Evolutionary conservation across 2,329 filamentous ascomycete genomes (phyloP).

Genomic region (Aureobasidium musti): DNA sequence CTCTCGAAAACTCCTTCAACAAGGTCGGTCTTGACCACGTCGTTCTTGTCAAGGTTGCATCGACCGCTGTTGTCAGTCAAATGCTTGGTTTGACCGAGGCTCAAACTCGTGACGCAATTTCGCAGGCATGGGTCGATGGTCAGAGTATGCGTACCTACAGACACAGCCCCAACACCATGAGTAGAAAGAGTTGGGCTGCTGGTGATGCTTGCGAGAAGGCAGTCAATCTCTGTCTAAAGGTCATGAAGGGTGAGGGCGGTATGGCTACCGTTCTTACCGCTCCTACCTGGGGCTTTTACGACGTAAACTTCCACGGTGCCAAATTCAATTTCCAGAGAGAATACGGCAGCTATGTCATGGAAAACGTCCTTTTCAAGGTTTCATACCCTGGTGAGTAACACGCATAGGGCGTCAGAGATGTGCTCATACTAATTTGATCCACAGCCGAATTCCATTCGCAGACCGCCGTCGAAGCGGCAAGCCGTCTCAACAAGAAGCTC

Average conservation of each 20-base stretch:
- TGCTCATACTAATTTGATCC: slow-evolving; percentile 32
- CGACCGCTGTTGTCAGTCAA: slow-evolving; percentile 89
- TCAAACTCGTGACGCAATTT: slow-evolving; percentile 93
- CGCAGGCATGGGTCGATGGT: slow-evolving; percentile 96
- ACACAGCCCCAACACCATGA: slow-evolving; percentile 99
- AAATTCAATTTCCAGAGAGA: slow-evolving; percentile 94
- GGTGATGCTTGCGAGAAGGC: slow-evolving; percentile 98
- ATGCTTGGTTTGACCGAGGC: slow-evolving; percentile 87
- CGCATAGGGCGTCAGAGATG: too few relatives aligned
- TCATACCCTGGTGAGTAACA: slow-evolving; percentile 80
- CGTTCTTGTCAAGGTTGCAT: slow-evolving; percentile 95
- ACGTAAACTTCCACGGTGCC: slow-evolving; percentile 94
- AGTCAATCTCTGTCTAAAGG: slow-evolving; percentile 96
- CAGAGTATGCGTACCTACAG: slow-evolving; percentile 96
- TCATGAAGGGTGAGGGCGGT: slow-evolving; percentile 89
- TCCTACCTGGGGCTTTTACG: slow-evolving; percentile 97
- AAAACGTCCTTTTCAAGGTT: slow-evolving; percentile 99
- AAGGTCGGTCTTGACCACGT: slow-evolving; percentile 98
- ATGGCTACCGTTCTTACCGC: slow-evolving; percentile 91
- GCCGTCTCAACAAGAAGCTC: slow-evolving; percentile 83
- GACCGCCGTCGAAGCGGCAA: slow-evolving; percentile 92
- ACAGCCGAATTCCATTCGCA: slow-evolving; percentile 94
- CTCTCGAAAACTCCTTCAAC: slow-evolving; percentile 98
- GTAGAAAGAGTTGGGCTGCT: slow-evolving; percentile 97
- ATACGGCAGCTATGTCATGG: slow-evolving; percentile 99